A percentile compares a stretch with the other conserved stretches of the same genome.
These are phyloP conservation scores for Microdochium nivale DNA, from an alignment of 2,329 filamentous ascomycete species.

Conservation along the genomic window DNA sequence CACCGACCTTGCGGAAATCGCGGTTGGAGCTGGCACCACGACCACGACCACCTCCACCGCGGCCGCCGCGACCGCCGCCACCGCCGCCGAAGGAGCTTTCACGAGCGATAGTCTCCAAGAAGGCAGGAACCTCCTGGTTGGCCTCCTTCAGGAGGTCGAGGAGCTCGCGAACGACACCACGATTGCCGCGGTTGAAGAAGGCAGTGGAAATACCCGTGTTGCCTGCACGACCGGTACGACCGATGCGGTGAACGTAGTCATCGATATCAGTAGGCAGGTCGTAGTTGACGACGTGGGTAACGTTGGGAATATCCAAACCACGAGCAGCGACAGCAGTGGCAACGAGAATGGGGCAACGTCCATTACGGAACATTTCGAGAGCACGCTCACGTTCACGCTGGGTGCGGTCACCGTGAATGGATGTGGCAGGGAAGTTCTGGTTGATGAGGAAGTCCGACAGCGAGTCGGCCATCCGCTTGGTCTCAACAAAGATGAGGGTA, in stretches of 20 bases:
- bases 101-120: constrained; percentile 95
- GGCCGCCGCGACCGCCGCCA: constrained; percentile 42
- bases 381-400: constrained; percentile 98
- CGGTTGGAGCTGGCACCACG: constrained; percentile 66
- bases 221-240: constrained; percentile 98
- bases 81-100: constrained; percentile 77
- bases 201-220: constrained; percentile 98
- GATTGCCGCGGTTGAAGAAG: constrained; percentile 99
- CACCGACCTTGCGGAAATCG: constrained; percentile 79
- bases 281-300: constrained; percentile 97
- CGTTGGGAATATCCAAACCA: constrained; percentile 90
- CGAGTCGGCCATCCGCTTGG: constrained; percentile 98
- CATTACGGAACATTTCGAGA: constrained; percentile 94
- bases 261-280: constrained; percentile 98
- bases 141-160: constrained; percentile 98
- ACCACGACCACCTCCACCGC: constrained; percentile 63
- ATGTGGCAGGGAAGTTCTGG: constrained; percentile 95
- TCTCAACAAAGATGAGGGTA: constrained; percentile 97
- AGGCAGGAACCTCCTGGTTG: constrained; percentile 89
- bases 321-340: constrained; percentile 91
- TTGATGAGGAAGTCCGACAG: constrained; percentile 98
- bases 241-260: constrained; percentile 97
- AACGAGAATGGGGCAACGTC: constrained; percentile 89
- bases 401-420: constrained; percentile 96
- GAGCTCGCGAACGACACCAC: constrained; percentile 91